phyloP scores from a whole-genome alignment of 2,329 filamentous ascomycete genomes.

The Sordariomycetes sp. region DNA sequence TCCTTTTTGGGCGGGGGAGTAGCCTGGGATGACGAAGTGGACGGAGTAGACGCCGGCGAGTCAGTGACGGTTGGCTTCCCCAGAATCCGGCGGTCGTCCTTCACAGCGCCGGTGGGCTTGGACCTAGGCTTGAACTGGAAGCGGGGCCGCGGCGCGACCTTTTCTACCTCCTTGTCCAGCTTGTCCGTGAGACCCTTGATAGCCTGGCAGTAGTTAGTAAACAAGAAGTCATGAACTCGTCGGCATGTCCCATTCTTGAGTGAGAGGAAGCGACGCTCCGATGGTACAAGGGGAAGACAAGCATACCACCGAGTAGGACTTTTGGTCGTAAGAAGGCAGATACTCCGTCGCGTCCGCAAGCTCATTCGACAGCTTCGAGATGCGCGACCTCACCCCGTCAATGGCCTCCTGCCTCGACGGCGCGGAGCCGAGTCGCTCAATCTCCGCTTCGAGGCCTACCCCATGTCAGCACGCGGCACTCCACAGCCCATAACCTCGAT shows the following conservation, averaged over 20 bases:
- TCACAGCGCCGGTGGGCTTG: constrained; percentile 1
- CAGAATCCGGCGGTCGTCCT: background rate
- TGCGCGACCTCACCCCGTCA: constrained; percentile 66
- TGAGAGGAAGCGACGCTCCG: too few species aligned
- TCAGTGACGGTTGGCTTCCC: background rate
- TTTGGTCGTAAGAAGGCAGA: constrained; percentile 80
- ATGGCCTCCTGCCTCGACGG: constrained; percentile 60
- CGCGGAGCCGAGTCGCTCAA: constrained; percentile 52
- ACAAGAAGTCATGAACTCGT: background rate
- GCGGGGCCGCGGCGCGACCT: constrained; percentile 60
- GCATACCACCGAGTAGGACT: constrained; percentile 67
- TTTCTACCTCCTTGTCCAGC: constrained; percentile 54
- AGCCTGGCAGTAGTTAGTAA: constrained; percentile 31
- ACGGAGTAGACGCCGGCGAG: background rate
- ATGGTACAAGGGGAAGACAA: background rate
- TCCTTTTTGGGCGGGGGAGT: constrained; percentile 18
- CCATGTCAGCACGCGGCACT: too few species aligned
- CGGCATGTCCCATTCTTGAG: background rate
- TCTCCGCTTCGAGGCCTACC: constrained; percentile 62
- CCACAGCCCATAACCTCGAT: too few species aligned
- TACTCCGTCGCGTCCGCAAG: constrained; percentile 74
- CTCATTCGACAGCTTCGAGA: constrained; percentile 69
- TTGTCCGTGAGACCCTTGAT: constrained; percentile 73
- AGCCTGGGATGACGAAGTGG: constrained; percentile 12
- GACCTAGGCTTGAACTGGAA: constrained; percentile 59